Conservation (phyloP, 176 grass and related monocot genomes). For the Elaeis guineensis region DNA sequence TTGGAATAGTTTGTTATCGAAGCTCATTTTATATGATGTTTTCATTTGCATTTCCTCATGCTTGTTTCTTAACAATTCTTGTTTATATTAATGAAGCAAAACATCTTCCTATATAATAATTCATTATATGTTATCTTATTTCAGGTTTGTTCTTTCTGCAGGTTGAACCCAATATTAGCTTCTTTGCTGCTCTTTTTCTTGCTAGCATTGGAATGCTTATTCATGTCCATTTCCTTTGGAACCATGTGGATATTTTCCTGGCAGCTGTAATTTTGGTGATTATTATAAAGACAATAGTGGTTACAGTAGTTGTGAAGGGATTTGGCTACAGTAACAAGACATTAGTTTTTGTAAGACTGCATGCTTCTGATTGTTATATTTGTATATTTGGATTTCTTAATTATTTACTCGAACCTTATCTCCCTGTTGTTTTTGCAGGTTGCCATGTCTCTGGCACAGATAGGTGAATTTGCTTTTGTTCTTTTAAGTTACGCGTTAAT, state of each 20-base stretch:
- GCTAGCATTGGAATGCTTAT: constrained; percentile 99
- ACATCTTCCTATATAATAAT: constrained; percentile 44
- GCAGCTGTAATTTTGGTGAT: constrained; percentile 98
- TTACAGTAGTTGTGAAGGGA: constrained; percentile 85
- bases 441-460: constrained; percentile 97
- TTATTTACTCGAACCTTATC: constrained; percentile 1
- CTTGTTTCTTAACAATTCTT: neutral
- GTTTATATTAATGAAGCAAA: constrained; percentile 11
- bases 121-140: constrained; percentile 71
- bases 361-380: too few species aligned
- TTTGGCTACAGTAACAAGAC: constrained; percentile 98
- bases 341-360: constrained; percentile 82
- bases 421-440: constrained; percentile 46
- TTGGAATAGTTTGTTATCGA: too few species aligned
- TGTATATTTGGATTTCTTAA: neutral
- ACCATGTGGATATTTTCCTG: constrained; percentile 98
- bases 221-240: constrained; percentile 99
- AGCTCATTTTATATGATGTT: neutral
- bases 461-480: constrained; percentile 99
- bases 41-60: constrained; percentile 21
- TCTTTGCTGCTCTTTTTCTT: constrained; percentile 97
- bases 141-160: constrained; percentile 95
- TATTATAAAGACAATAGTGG: constrained; percentile 78
- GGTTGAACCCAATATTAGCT: constrained; percentile 96
- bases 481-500: constrained; percentile 97